phyloP scores from a whole-genome alignment of 2,329 filamentous ascomycete genomes.

The Hypomyces rosellus region DNA sequence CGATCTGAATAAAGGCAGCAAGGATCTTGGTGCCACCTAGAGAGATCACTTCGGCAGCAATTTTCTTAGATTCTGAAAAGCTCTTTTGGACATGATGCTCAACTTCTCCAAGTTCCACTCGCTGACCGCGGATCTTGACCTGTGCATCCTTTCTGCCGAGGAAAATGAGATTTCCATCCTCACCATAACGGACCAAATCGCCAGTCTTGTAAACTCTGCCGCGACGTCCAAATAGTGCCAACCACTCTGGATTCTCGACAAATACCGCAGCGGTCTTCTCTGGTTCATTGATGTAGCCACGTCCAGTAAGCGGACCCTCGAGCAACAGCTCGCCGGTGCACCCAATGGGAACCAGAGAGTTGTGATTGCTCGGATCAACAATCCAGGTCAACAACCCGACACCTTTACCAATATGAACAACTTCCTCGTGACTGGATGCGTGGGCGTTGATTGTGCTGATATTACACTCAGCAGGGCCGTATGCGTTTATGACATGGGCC shows the following conservation, averaged over 20 bases:
- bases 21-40: background rate
- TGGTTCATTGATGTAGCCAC: too few relatives aligned
- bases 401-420: background rate
- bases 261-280: background rate
- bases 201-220: background rate
- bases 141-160: conserved; percentile 41
- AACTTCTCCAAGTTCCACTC: conserved; percentile 35
- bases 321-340: too few relatives aligned
- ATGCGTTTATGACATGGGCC: too few relatives aligned
- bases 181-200: background rate
- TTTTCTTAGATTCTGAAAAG: background rate
- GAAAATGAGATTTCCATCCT: background rate
- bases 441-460: too few relatives aligned
- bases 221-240: conserved; percentile 8
- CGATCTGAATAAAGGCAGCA: background rate
- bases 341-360: too few relatives aligned
- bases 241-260: background rate
- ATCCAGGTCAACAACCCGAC: too few relatives aligned
- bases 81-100: conserved; percentile 7
- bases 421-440: background rate
- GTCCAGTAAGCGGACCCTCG: too few relatives aligned
- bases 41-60: background rate
- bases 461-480: too few relatives aligned
- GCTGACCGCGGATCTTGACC: conserved; percentile 48
- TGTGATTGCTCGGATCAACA: too few relatives aligned